Evolutionary conservation across 257 asterid genomes (phyloP).

Genomic region (Solanum pinnatisectum): DNA sequence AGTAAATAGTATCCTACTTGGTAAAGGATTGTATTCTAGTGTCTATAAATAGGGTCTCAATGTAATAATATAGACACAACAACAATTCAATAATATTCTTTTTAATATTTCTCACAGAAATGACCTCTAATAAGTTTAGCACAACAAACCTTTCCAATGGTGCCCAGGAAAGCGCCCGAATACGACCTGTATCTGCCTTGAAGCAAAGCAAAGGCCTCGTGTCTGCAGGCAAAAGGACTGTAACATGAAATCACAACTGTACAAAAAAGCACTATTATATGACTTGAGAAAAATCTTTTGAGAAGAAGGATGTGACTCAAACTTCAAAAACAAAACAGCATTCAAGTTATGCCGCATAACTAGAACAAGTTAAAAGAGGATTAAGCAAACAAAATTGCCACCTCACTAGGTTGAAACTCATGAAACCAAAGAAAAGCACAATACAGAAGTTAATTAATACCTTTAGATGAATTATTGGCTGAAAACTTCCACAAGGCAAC

Average conservation of each 20-base stretch:
- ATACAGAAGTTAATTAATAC: constrained; percentile 23
- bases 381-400: background rate
- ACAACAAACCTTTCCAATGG: constrained; percentile 54
- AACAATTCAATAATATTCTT: too few relatives aligned
- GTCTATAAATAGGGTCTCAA: too few relatives aligned
- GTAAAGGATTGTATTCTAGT: too few relatives aligned
- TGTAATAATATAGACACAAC: too few relatives aligned
- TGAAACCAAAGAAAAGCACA: background rate
- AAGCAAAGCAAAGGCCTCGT: constrained; percentile 78
- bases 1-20: too few relatives aligned
- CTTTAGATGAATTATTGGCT: constrained; percentile 44
- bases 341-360: background rate
- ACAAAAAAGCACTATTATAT: background rate
- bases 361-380: background rate
- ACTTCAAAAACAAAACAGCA: background rate
- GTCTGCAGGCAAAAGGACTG: constrained; percentile 37
- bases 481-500: constrained; percentile 92
- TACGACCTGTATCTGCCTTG: constrained; percentile 77
- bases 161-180: constrained; percentile 84
- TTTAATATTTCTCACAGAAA: too few relatives aligned
- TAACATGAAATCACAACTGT: background rate
- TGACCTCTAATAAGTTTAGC: background rate
- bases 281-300: background rate
- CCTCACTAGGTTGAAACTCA: background rate
- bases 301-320: background rate